phyloP scores from a whole-genome alignment of 1,284 basidiomycete species.

The Cryptococcus floricola region DNA sequence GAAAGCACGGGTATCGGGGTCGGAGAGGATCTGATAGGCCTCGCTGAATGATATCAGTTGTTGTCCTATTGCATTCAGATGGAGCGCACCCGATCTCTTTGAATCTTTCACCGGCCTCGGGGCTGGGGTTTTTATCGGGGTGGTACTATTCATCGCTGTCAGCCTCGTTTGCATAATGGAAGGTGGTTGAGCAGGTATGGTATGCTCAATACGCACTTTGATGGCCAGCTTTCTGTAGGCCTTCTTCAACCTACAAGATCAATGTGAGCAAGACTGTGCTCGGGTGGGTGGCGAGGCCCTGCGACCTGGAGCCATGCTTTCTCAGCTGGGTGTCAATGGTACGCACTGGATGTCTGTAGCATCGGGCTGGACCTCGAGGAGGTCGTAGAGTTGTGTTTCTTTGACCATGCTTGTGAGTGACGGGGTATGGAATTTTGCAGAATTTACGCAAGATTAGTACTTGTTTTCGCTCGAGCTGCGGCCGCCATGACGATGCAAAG shows the following conservation, averaged over 20 bases:
- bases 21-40: slow-evolving; percentile 83
- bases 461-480: neutral
- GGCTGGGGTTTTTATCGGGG: slow-evolving; percentile 85
- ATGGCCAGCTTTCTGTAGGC: slow-evolving; percentile 93
- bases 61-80: neutral
- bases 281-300: neutral
- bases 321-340: neutral
- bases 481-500: neutral
- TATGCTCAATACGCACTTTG: slow-evolving; percentile 58
- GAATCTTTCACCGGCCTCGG: slow-evolving; percentile 86
- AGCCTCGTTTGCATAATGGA: no score
- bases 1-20: slow-evolving; percentile 77
- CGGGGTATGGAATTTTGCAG: neutral
- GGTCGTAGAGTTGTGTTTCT: slow-evolving; percentile 48
- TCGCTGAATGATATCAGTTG: slow-evolving; percentile 56
- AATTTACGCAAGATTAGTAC: neutral
- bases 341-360: slow-evolving; percentile 47
- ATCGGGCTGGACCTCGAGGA: slow-evolving; percentile 44
- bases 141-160: slow-evolving; percentile 61
- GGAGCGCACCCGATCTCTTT: slow-evolving; percentile 78
- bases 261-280: neutral
- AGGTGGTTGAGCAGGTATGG: neutral
- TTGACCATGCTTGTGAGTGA: slow-evolving; percentile 20
- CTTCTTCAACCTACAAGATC: slow-evolving; percentile 67
- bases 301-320: neutral